Conservation (phyloP, 2,329 filamentous ascomycete genomes). For the Pseudonectria foliicola region DNA sequence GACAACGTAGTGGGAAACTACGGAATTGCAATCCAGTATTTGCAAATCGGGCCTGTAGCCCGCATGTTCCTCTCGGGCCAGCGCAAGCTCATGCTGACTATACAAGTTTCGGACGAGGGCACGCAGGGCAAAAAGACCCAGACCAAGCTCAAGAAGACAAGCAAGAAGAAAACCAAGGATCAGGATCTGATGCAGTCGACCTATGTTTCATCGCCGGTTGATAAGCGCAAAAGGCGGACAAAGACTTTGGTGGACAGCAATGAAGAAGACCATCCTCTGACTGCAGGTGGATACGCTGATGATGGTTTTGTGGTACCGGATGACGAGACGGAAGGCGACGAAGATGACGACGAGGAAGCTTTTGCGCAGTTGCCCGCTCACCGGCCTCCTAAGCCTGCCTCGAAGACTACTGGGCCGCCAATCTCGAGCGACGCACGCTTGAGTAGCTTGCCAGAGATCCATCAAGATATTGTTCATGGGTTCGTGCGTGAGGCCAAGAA, state of each 20-base stretch:
- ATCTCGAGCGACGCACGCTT: constrained; percentile 52
- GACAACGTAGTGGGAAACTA: constrained; percentile 45
- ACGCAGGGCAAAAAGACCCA: constrained; percentile 24
- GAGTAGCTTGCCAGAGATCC: constrained; percentile 48
- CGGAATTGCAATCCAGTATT: constrained; percentile 69
- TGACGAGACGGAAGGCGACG: constrained; percentile 22
- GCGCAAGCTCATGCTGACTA: constrained; percentile 38
- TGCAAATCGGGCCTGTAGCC: constrained; percentile 41
- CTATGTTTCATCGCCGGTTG: constrained; percentile 48
- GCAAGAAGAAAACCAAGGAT: constrained; percentile 28
- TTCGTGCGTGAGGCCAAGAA: constrained; percentile 59
- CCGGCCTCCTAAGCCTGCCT: constrained; percentile 30
- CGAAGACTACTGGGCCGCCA: constrained; percentile 40
- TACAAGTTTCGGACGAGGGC: constrained; percentile 30
- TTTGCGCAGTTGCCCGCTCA: constrained; percentile 38
- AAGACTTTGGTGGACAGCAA: constrained; percentile 19
- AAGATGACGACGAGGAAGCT: constrained; percentile 33
- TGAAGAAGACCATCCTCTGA: constrained; percentile 33
- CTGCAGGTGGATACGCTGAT: constrained; percentile 39
- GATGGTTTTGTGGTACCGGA: constrained; percentile 44
- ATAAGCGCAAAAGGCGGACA: constrained; percentile 24
- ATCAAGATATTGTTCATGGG: constrained; percentile 54
- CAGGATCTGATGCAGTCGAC: constrained; percentile 33
- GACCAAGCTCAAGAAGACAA: constrained; percentile 27
- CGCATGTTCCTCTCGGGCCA: constrained; percentile 36